These are phyloP conservation scores for Batkoa obscura DNA, from an alignment of 371 early-diverging fungal genomes.

Conservation along the genomic window DNA sequence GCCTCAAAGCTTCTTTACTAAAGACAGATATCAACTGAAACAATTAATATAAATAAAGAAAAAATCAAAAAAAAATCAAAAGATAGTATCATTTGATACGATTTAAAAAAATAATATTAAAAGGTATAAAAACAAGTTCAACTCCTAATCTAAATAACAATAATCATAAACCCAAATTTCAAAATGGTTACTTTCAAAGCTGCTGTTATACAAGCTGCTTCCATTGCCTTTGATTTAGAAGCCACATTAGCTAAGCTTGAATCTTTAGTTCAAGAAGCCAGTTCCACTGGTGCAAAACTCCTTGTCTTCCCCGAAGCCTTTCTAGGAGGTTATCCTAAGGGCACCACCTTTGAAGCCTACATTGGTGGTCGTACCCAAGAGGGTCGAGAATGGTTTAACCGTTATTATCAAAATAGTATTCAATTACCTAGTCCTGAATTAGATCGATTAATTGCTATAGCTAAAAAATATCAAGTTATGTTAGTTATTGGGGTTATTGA, in stretches of 20 bases:
- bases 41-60: too few species aligned
- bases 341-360: slow-evolving; percentile 8
- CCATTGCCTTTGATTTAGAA: slow-evolving; percentile 7
- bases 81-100: too few species aligned
- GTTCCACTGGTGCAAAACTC: slow-evolving; percentile 1
- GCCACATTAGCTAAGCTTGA: slow-evolving; percentile 8
- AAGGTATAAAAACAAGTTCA: too few species aligned
- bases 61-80: too few species aligned
- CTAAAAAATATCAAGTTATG: slow-evolving; percentile 4
- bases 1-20: too few species aligned
- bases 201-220: slow-evolving; percentile 10
- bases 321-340: slow-evolving; percentile 10
- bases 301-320: slow-evolving; percentile 12
- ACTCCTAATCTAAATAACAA: too few species aligned
- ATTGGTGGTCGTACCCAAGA: slow-evolving; percentile 9
- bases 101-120: too few species aligned
- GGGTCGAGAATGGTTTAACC: slow-evolving; percentile 8
- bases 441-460: slow-evolving; percentile 6
- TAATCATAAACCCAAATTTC: too few species aligned
- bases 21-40: too few species aligned
- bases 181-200: slow-evolving; percentile 3
- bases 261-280: slow-evolving; percentile 7
- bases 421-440: slow-evolving; percentile 9
- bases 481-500: slow-evolving; percentile 13
- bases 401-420: slow-evolving; percentile 8